Evolutionary conservation across 805 yeast genomes (phyloP).

Genomic region (Saturnispora zaruensis): DNA sequence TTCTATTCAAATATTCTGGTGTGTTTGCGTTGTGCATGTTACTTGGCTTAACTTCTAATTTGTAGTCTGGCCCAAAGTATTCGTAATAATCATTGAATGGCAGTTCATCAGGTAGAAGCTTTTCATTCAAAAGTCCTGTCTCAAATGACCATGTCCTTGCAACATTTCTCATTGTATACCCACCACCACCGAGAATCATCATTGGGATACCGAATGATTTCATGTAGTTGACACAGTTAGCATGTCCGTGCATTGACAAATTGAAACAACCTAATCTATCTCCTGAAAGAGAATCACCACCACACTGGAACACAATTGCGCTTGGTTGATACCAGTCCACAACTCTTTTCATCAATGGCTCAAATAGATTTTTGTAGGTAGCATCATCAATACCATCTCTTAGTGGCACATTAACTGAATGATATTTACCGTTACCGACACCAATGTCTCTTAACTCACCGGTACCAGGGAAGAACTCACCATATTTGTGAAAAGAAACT

Average conservation of each 20-base stretch:
- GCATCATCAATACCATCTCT: constrained; percentile 93
- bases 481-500: constrained; percentile 83
- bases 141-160: constrained; percentile 94
- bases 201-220: constrained; percentile 80
- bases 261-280: constrained; percentile 96
- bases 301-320: constrained; percentile 95
- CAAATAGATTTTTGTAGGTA: constrained; percentile 74
- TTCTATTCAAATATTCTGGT: constrained; percentile 83
- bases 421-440: constrained; percentile 75
- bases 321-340: constrained; percentile 90
- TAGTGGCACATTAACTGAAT: constrained; percentile 77
- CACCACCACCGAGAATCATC: constrained; percentile 97
- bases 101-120: constrained; percentile 61
- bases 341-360: constrained; percentile 72
- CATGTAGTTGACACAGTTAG: constrained; percentile 87
- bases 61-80: constrained; percentile 95
- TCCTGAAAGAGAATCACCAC: constrained; percentile 94
- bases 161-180: constrained; percentile 95
- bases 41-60: constrained; percentile 87
- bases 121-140: constrained; percentile 79
- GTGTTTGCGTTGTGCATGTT: constrained; percentile 96
- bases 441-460: constrained; percentile 83
- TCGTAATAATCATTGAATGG: constrained; percentile 97
- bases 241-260: constrained; percentile 88
- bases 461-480: constrained; percentile 90